Evolutionary conservation across 345 rosid genomes (phyloP), one percentile per base, ranked within the genome.

Genomic region (Gossypium mustelinum): DNA sequence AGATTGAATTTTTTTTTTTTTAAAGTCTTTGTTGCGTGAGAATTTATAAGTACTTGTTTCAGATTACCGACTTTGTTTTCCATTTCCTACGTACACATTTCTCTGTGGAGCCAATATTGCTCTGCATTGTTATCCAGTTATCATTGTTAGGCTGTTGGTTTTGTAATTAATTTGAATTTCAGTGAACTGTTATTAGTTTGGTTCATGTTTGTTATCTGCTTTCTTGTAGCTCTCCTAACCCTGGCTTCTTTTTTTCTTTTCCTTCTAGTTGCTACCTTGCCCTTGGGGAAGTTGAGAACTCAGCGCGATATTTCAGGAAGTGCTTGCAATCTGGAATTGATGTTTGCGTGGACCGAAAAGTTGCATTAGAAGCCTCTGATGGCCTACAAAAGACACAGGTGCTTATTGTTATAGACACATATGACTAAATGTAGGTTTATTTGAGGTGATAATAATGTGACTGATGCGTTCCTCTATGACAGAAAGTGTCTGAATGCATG

Each of bases 361-460:
- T 89, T 77, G 85, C 88, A 64, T 85, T 90, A 61, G 98, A 93
- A 81, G 98, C 97, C 80, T 90, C 99, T 74, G 97, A 92, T 80
- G 94, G 98, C 79, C 85, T 96, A 72, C 91, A 84, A 79, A 90
- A 89, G 85, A 92, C 90, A 25, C 93, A 90, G 95, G 99, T 93
- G 79, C 56, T 22, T 57, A n/a, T 48, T 48, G 12, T 47, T 20
- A 22, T 67, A 67, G 56, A 67, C 18, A 25, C 71, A 11, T 2
- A 14, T 67, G 55, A 67, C 20, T 13, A 67, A 22, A 67, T 22
- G 22, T 9, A 41, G 52, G 6, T 39, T 52, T 41, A 63, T 47
- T 56, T 74, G 44, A 59, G 3, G 24, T 20, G 69, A 9, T 39
- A 61, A 61, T 76, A 51, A 47, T 20, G 41, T 74, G 72, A 66